Evolutionary conservation across 2,329 filamentous ascomycete species (phyloP), one percentile per base, ranked within the genome.

Genomic region (Aulographum hederae): DNA sequence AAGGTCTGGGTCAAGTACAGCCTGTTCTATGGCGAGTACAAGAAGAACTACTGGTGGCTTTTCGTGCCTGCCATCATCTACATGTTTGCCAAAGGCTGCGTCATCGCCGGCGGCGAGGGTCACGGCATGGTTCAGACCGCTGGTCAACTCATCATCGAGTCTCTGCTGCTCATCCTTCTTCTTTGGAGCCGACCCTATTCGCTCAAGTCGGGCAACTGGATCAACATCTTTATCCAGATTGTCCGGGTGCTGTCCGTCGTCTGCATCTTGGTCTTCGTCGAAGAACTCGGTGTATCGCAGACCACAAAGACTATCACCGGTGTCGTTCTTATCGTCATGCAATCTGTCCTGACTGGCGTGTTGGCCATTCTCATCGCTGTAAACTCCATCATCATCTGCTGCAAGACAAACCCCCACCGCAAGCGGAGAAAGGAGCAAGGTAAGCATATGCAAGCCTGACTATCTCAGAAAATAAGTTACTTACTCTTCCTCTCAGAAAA

Each of bases 11-110:
- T 81, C 51, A 92, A 89, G 60, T 98, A 98, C 65, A 89, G 80
- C 46, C 65, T 94, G 38, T 95, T 98, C 59, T 98, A 98, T 61
- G 89, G 95, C 46, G 77, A 76, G 43, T 95, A 93, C 65, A 84
- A 82, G 60, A 82, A 79, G 54, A 72, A 75, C 43, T 93, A 86
- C 61, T 98, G 89, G 89, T 95, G 86, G 86, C 57, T 94, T 16
- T 95, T 98, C 49, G 67, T 95, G 11, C 89, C 89, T 0, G 63
- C 69, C 38, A 93, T 95, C 46, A 38, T 84, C 39, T 95, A 95
- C 62, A 78, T 85, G 62, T 84, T 94, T 47, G 75, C 73, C 48
- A 89, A 89, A 58, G 85, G 86, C 33, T 77, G 73, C 38, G 72
- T 86, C 35, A 74, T 95, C 41, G 86, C 86, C 11, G 79, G 72